Conservation (phyloP, 2,329 filamentous ascomycete genomes). For the Fusarium sp. region DNA sequence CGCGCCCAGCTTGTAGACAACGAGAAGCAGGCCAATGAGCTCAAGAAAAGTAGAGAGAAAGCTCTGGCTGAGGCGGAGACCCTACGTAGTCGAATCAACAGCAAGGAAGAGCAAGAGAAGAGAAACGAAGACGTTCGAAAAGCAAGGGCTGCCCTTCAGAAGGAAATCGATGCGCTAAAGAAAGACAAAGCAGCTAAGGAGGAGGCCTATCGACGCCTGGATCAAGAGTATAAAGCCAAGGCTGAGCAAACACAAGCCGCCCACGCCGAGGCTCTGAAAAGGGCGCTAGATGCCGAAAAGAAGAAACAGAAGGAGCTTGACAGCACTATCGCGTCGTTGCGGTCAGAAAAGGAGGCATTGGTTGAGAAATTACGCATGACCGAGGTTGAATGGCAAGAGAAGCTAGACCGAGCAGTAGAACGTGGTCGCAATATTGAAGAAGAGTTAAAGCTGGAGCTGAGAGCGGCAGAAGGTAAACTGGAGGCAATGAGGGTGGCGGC, state of each 20-base stretch:
- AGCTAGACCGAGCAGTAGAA: constrained; percentile 78
- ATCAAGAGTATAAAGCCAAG: constrained; percentile 75
- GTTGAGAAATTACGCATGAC: constrained; percentile 78
- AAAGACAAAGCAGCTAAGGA: constrained; percentile 72
- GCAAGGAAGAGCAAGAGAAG: constrained; percentile 68
- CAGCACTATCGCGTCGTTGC: constrained; percentile 71
- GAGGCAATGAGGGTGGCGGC: constrained; percentile 87
- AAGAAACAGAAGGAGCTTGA: constrained; percentile 67
- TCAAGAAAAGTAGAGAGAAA: constrained; percentile 70
- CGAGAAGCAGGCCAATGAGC: constrained; percentile 73
- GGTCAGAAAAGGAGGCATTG: constrained; percentile 81
- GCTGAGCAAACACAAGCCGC: constrained; percentile 73
- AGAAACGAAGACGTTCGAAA: constrained; percentile 62
- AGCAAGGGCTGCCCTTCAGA: constrained; percentile 64
- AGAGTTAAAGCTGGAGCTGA: constrained; percentile 82
- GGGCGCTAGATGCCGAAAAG: constrained; percentile 76
- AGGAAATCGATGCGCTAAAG: constrained; percentile 53
- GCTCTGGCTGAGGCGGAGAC: constrained; percentile 63
- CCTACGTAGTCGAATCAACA: constrained; percentile 61
- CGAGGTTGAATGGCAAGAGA: constrained; percentile 78
- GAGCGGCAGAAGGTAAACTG: constrained; percentile 87
- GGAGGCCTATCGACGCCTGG: constrained; percentile 75
- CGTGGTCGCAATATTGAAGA: constrained; percentile 75
- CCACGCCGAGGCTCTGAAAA: constrained; percentile 74
- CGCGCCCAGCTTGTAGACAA: constrained; percentile 73